Percentiles rank a stretch among this genome's conserved stretches.
phyloP scores from a whole-genome alignment of 352 stramenopile species.

The Globisporangium spinosum region DNA sequence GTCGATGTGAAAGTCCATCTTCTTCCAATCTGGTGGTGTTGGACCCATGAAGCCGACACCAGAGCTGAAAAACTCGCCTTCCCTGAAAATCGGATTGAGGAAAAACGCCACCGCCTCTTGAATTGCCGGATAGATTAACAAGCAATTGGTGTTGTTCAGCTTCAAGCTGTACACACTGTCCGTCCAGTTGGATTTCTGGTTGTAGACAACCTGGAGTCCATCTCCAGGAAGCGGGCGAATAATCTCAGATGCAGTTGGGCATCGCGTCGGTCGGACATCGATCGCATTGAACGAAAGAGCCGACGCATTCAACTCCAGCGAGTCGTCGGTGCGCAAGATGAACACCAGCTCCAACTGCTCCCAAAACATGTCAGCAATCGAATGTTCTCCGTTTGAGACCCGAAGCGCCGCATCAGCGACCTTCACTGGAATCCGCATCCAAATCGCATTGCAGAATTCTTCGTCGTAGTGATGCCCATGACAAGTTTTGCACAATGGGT shows the following conservation, averaged over 20 bases:
- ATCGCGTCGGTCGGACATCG: conserved; percentile 55
- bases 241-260: conserved; percentile 59
- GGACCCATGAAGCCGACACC: conserved; percentile 66
- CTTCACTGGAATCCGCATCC: conserved; percentile 76
- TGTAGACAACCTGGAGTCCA: conserved; percentile 74
- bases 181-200: conserved; percentile 72
- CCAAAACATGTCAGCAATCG: conserved; percentile 70
- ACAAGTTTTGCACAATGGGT: conserved; percentile 58
- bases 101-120: conserved; percentile 68
- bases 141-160: conserved; percentile 74
- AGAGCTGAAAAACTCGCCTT: conserved; percentile 49
- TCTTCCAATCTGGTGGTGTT: conserved; percentile 65
- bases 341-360: conserved; percentile 82
- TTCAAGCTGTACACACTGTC: conserved; percentile 66
- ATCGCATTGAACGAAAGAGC: conserved; percentile 55
- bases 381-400: conserved; percentile 51
- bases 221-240: conserved; percentile 66
- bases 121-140: conserved; percentile 70
- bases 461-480: conserved; percentile 60
- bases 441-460: conserved; percentile 68
- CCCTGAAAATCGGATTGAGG: conserved; percentile 40
- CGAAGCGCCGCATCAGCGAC: conserved; percentile 72
- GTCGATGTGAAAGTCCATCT: conserved; percentile 69
- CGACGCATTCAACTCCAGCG: conserved; percentile 60
- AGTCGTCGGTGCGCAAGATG: conserved; percentile 78